These are phyloP conservation scores for Allium fistulosum DNA, from an alignment of 106 monocot genomes.

Conservation along the genomic window DNA sequence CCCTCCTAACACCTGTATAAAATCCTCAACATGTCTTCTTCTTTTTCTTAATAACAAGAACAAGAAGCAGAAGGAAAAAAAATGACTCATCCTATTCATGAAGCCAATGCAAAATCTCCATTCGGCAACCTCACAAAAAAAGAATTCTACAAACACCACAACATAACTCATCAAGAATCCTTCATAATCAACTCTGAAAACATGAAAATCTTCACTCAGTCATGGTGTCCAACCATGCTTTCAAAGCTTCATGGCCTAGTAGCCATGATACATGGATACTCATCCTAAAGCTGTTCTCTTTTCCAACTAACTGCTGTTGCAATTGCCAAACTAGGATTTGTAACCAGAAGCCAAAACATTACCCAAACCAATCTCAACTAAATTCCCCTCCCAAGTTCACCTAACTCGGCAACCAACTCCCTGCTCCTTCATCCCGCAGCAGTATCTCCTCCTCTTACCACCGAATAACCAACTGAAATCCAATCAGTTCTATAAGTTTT, in stretches of 20 bases:
- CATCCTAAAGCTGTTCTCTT: conserved; percentile 45
- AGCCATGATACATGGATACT: conserved; percentile 63
- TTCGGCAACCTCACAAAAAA: conserved; percentile 36
- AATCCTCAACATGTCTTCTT: no score
- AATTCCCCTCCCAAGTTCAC: no score
- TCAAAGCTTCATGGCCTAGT: conserved; percentile 19
- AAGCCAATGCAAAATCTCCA: conserved; percentile 36
- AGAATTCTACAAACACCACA: conserved; percentile 39
- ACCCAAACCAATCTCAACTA: no score
- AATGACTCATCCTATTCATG: conserved; percentile 40
- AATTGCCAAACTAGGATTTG: conserved; percentile 44
- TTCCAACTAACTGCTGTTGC: conserved; percentile 59
- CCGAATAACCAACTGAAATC: no score
- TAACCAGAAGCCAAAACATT: no score
- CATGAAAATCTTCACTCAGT: conserved; percentile 47
- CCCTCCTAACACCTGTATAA: no score
- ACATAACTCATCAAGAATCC: conserved; percentile 21
- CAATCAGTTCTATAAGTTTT: no score
- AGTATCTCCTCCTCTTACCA: no score
- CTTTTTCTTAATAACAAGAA: no score
- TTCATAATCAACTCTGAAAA: conserved; percentile 23
- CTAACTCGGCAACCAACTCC: no score
- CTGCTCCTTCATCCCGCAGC: no score
- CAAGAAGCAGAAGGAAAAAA: no score
- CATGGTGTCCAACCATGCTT: conserved; percentile 25